A percentile compares a stretch with the other conserved stretches of the same genome.
Conservation (phyloP, 2,329 filamentous ascomycete genomes). For the Leptographium radiaticola region DNA sequence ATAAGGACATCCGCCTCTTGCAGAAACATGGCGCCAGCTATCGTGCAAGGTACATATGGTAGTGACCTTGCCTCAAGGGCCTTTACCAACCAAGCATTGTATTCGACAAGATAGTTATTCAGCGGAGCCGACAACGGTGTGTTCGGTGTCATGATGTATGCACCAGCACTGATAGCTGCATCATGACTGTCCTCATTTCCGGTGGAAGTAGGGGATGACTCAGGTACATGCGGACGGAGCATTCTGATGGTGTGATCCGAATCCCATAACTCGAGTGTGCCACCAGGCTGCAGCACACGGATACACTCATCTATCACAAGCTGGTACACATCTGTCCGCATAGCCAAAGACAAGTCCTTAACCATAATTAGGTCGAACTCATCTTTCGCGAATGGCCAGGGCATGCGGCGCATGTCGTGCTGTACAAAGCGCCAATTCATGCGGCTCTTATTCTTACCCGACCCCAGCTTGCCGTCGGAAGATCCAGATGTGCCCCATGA, state of each 20-base stretch:
- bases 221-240: constrained; percentile 63
- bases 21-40: constrained; percentile 63
- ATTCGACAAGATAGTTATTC: constrained; percentile 71
- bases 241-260: constrained; percentile 75
- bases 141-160: constrained; percentile 70
- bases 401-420: constrained; percentile 65
- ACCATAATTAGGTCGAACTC: constrained; percentile 83
- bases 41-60: constrained; percentile 63
- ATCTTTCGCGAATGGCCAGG: constrained; percentile 64
- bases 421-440: constrained; percentile 84
- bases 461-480: background rate
- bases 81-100: constrained; percentile 69
- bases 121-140: constrained; percentile 70
- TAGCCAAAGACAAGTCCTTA: constrained; percentile 63
- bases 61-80: constrained; percentile 61
- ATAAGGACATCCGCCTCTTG: constrained; percentile 63
- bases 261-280: constrained; percentile 80
- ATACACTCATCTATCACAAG: constrained; percentile 56
- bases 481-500: background rate
- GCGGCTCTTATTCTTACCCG: constrained; percentile 35
- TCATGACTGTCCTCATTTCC: constrained; percentile 45
- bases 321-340: constrained; percentile 47
- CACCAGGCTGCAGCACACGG: constrained; percentile 64
- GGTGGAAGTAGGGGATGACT: constrained; percentile 20
- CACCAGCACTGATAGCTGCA: constrained; percentile 56